Base-by-base conservation (phyloP, 495 filamentous ascomycete genomes). In the Patellaria atrata region DNA sequence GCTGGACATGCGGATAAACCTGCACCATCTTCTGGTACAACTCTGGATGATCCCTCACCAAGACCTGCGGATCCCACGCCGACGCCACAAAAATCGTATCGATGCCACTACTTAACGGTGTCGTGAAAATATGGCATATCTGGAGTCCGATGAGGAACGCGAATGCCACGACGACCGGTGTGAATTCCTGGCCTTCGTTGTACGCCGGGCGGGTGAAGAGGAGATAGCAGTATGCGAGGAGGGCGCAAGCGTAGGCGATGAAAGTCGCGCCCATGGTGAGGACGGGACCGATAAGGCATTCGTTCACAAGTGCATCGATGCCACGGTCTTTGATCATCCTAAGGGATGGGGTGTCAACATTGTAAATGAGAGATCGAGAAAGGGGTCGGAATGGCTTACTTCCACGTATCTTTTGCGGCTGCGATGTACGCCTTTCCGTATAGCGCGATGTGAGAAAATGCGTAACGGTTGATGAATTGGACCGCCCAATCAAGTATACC, bases 241-340 rank as follows among this genome's bases (percentile, higher is more conserved):
- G 53, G 4, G 82, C 77, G 47, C 79, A 85, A 31, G 79, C 65
- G 48, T 86, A 93, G 3, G 71, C 81, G 23, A 92, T 76, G 42
- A 87, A 87, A 0, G 75, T 72, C 2, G 79, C 72, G 30, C 82
- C 86, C 72, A 92, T 85, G 23, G 70, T 80, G n/a, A 96, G 60
- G 11, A 96, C 84, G 0, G 84, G 85, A 0, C 82, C 80, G 43
- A 94, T 79, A 17, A 96, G 68, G 51, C 82, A 91, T 48, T 94
- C 84, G 55, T 87, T 86, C 43, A 91, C 67, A 4, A 94, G 67
- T 5, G 81, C 82, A 47, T 94, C 84, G 36, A 96, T 73, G 18
- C 87, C 87, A 22, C 86, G 81, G 51, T 91, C 73, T 47, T 80
- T 84, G 65, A 93, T 82, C 76, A 93, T 82, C 3, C 56, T 64